Conservation (phyloP, 352 stramenopile species). For the Elongisporangium anandrum region DNA sequence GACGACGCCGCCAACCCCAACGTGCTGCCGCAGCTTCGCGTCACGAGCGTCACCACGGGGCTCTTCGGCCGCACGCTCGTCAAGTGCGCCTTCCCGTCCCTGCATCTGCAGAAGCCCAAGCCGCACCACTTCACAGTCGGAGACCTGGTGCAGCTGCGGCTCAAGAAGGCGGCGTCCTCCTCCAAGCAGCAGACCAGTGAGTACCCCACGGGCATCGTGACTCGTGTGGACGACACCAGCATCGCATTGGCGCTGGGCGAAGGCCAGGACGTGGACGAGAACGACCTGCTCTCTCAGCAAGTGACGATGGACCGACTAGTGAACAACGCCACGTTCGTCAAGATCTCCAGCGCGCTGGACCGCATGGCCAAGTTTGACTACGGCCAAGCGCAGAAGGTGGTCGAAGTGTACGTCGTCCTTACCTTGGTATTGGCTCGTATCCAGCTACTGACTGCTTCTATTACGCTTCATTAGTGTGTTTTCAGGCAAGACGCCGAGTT, state of each 20-base stretch:
- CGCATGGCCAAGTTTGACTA: constrained; percentile 62
- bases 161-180: constrained; percentile 13
- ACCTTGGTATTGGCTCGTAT: constrained; percentile 1
- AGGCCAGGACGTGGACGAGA: constrained; percentile 52
- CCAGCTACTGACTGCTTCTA: background rate
- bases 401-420: constrained; percentile 49
- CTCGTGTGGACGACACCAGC: constrained; percentile 47
- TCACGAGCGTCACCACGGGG: constrained; percentile 37
- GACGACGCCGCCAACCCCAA: constrained; percentile 61
- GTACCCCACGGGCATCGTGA: constrained; percentile 58
- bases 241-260: constrained; percentile 57
- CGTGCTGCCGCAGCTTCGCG: constrained; percentile 46
- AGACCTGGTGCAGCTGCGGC: constrained; percentile 80
- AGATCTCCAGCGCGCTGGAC: constrained; percentile 61
- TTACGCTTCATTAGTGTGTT: constrained; percentile 40
- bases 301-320: constrained; percentile 77
- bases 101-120: constrained; percentile 40
- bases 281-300: constrained; percentile 21
- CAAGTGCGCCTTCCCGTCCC: constrained; percentile 41
- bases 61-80: constrained; percentile 71
- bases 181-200: constrained; percentile 8
- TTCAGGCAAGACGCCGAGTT: constrained; percentile 32
- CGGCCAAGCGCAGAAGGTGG: constrained; percentile 45
- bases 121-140: constrained; percentile 80
- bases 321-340: constrained; percentile 84